A percentile compares a stretch with the other conserved stretches of the same genome.
These are phyloP conservation scores for Beverwykella pulmonaria DNA, from an alignment of 495 filamentous ascomycete genomes.

Conservation along the genomic window DNA sequence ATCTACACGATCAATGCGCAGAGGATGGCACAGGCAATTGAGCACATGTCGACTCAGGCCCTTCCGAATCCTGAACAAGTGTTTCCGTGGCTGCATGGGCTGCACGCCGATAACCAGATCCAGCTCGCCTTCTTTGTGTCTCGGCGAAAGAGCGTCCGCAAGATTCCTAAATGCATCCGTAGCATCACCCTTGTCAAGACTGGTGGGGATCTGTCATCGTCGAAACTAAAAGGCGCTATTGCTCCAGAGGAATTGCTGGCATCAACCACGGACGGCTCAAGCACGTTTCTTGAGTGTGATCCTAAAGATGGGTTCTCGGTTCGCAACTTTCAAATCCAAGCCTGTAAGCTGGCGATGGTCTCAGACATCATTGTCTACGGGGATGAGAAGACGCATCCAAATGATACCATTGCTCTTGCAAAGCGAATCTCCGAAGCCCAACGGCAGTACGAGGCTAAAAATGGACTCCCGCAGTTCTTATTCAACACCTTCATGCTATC, in stretches of 20 bases:
- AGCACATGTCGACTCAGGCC: slow-evolving; percentile 72
- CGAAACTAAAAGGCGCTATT: slow-evolving; percentile 84
- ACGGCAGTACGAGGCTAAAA: slow-evolving; percentile 66
- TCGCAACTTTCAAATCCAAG: slow-evolving; percentile 96
- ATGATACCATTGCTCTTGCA: slow-evolving; percentile 66
- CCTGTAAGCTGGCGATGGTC: slow-evolving; percentile 81
- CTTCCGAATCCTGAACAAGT: slow-evolving; percentile 80
- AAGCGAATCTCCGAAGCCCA: slow-evolving; percentile 76
- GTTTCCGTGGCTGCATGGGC: slow-evolving; percentile 96
- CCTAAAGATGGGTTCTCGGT: slow-evolving; percentile 81
- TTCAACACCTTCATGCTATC: slow-evolving; percentile 86
- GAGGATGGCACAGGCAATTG: slow-evolving; percentile 69
- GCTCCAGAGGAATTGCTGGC: slow-evolving; percentile 73
- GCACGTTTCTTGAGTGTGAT: slow-evolving; percentile 75
- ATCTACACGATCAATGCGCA: slow-evolving; percentile 74
- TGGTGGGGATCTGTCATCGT: slow-evolving; percentile 72
- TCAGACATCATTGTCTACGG: slow-evolving; percentile 94
- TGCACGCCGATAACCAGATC: slow-evolving; percentile 86
- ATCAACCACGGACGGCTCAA: slow-evolving; percentile 42
- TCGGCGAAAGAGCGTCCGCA: slow-evolving; percentile 68
- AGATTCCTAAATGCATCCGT: slow-evolving; percentile 77
- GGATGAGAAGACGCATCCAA: slow-evolving; percentile 58
- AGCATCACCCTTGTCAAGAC: slow-evolving; percentile 87
- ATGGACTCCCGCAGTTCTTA: slow-evolving; percentile 50
- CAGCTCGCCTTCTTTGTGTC: slow-evolving; percentile 87